phyloP scores from a whole-genome alignment of 371 early-diverging fungal genomes.

The Polyrhizophydium stewartii region DNA sequence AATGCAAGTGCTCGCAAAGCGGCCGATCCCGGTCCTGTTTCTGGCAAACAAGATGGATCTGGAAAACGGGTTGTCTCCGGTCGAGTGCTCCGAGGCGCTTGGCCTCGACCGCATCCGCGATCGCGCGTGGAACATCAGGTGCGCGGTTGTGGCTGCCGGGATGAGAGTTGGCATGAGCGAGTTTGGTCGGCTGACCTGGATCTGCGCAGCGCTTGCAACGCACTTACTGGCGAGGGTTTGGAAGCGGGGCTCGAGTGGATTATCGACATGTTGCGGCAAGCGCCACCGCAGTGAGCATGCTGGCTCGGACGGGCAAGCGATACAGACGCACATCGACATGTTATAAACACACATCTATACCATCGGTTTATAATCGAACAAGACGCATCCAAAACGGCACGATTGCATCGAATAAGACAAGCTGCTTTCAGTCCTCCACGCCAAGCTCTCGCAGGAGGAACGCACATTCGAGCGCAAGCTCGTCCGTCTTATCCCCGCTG shows the following conservation, averaged over 20 bases:
- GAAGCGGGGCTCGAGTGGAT: slow-evolving; percentile 26
- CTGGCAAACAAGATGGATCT: slow-evolving; percentile 36
- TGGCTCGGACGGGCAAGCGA: too few species aligned
- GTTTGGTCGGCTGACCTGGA: not conserved
- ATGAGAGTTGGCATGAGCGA: not conserved
- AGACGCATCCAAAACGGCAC: too few species aligned
- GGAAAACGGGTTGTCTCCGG: slow-evolving; percentile 20
- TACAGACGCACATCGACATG: too few species aligned
- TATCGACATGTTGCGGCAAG: too few species aligned
- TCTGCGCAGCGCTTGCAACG: slow-evolving; percentile 14
- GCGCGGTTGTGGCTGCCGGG: not conserved
- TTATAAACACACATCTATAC: too few species aligned
- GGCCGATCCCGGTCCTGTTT: slow-evolving; percentile 22
- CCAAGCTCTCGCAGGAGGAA: slow-evolving; percentile 7
- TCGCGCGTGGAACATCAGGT: slow-evolving; percentile 34
- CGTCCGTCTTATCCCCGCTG: not conserved
- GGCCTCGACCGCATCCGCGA: slow-evolving; percentile 28
- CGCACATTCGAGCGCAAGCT: slow-evolving; percentile 3
- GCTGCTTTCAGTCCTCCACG: too few species aligned
- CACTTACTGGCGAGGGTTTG: slow-evolving; percentile 30
- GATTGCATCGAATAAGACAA: too few species aligned
- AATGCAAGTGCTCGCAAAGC: slow-evolving; percentile 7
- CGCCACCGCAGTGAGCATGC: too few species aligned
- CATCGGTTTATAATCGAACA: too few species aligned
- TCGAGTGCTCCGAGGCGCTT: slow-evolving; percentile 27